Evolutionary conservation across 2,329 filamentous ascomycete species (phyloP).

Genomic region (Blastomyces percursus): DNA sequence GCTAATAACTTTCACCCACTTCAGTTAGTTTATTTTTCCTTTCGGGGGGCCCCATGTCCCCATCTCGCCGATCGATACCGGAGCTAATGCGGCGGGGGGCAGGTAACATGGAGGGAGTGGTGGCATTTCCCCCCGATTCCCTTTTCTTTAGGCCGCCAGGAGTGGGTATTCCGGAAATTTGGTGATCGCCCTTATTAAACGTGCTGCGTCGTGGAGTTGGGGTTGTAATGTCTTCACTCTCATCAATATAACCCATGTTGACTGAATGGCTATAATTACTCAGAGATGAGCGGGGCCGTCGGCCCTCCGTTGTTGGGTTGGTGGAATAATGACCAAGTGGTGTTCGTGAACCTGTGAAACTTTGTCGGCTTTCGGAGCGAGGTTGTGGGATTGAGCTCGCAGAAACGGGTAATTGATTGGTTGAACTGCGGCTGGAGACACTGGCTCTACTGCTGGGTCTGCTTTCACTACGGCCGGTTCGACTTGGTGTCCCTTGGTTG

Average conservation of each 20-base stretch:
- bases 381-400: conserved; percentile 26
- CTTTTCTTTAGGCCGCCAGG: conserved; percentile 41
- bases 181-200: conserved; percentile 30
- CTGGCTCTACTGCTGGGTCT: conserved; percentile 67
- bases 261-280: conserved; percentile 50
- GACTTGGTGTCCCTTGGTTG: conserved; percentile 12
- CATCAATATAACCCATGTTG: conserved; percentile 47
- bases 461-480: conserved; percentile 37
- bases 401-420: conserved; percentile 31
- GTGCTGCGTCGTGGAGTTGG: conserved; percentile 34
- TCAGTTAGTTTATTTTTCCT: conserved; percentile 42
- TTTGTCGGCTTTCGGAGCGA: conserved; percentile 56
- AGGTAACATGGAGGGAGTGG: conserved; percentile 31
- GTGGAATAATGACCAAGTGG: conserved; percentile 48
- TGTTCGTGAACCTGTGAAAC: conserved; percentile 50
- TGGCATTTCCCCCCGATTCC: conserved; percentile 37
- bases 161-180: conserved; percentile 40
- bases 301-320: conserved; percentile 37
- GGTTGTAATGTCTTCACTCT: conserved; percentile 39
- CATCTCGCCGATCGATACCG: conserved; percentile 24
- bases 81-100: conserved; percentile 32
- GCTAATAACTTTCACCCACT: conserved; percentile 48
- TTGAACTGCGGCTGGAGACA: conserved; percentile 36
- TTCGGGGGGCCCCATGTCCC: conserved; percentile 40
- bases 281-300: conserved; percentile 60